These are phyloP conservation scores for Cystofilobasidium bisporidii DNA, from an alignment of 768 basidiomycete genomes.

Conservation along the genomic window DNA sequence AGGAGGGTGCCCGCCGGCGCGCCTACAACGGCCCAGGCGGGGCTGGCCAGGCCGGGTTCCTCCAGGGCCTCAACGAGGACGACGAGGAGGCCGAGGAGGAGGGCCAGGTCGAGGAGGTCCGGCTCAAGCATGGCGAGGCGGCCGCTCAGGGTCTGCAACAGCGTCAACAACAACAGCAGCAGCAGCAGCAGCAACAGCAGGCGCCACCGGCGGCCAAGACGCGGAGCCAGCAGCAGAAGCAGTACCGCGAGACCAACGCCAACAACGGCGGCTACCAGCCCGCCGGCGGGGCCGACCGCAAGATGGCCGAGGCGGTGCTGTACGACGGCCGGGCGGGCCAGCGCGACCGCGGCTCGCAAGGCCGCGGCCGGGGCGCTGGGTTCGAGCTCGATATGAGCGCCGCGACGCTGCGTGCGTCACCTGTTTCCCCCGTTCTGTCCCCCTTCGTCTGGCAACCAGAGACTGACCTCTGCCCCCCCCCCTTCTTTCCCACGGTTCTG, in stretches of 20 bases:
- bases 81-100: conserved; percentile 60
- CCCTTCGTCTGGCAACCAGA: neutral
- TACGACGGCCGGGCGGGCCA: conserved; percentile 64
- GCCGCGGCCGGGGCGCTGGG: conserved; percentile 30
- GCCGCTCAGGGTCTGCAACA: conserved; percentile 42
- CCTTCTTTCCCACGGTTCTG: neutral
- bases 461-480: too few species aligned
- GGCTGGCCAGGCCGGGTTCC: conserved; percentile 64
- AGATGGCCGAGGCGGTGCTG: conserved; percentile 43
- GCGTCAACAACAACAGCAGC: conserved; percentile 30
- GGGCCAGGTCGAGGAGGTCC: conserved; percentile 47
- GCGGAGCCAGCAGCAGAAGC: conserved; percentile 35
- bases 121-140: conserved; percentile 42
- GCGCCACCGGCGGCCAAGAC: neutral
- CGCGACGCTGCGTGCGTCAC: conserved; percentile 63
- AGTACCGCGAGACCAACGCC: conserved; percentile 34
- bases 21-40: conserved; percentile 72
- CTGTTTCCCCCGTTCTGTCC: neutral
- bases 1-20: conserved; percentile 80
- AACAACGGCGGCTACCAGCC: conserved; percentile 39
- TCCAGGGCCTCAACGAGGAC: conserved; percentile 83
- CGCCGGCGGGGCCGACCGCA: conserved; percentile 44
- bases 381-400: conserved; percentile 83
- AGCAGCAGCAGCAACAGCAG: neutral
- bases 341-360: conserved; percentile 49